Evolutionary conservation across 2,329 filamentous ascomycete species (phyloP).

Genomic region (Arthrobotrys entomopaga): DNA sequence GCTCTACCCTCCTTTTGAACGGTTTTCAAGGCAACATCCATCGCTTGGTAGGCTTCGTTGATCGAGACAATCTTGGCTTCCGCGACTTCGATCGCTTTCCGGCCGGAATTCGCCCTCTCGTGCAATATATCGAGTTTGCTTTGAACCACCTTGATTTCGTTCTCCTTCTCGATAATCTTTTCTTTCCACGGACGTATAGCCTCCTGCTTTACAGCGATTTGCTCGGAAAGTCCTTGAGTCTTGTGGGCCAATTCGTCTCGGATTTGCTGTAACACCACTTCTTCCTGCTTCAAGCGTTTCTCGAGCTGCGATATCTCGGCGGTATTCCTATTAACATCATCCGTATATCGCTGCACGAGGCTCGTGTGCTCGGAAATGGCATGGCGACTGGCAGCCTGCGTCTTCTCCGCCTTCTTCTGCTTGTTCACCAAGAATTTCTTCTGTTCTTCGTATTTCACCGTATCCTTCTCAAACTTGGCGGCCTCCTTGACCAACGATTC

Average conservation of each 20-base stretch:
- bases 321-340: conserved; percentile 80
- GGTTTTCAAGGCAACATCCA: conserved; percentile 78
- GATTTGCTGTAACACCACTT: conserved; percentile 82
- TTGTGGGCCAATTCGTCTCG: conserved; percentile 80
- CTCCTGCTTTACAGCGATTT: conserved; percentile 92
- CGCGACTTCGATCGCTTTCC: conserved; percentile 83
- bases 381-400: conserved; percentile 79
- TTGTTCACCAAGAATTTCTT: conserved; percentile 91
- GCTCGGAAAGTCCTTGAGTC: conserved; percentile 90
- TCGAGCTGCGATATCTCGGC: conserved; percentile 82
- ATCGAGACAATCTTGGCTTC: conserved; percentile 80
- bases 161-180: conserved; percentile 96
- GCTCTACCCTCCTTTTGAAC: conserved; percentile 80
- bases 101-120: conserved; percentile 88
- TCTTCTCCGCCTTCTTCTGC: conserved; percentile 93
- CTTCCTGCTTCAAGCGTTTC: conserved; percentile 78
- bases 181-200: conserved; percentile 95
- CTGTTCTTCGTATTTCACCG: conserved; percentile 97
- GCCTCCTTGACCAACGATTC: conserved; percentile 85
- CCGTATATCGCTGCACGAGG: conserved; percentile 78
- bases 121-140: conserved; percentile 91
- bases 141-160: conserved; percentile 90
- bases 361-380: conserved; percentile 78
- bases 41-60: conserved; percentile 75
- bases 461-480: conserved; percentile 92